Evolutionary conservation across 441 rosid genomes (phyloP).

Genomic region (Arabidopsis lyrata): DNA sequence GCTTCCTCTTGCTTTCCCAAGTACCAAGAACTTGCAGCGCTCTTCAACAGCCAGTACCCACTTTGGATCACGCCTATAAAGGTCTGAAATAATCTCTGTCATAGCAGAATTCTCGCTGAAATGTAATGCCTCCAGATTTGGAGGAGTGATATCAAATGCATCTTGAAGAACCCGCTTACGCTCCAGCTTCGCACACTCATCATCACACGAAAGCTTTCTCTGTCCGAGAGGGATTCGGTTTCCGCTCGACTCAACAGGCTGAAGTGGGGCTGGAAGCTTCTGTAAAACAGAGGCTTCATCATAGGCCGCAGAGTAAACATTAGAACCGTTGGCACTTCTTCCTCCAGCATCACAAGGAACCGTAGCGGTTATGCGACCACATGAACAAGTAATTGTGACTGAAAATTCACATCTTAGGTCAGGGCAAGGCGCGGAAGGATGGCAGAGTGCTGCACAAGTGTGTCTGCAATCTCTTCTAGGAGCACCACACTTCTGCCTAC

Average conservation of each 20-base stretch:
- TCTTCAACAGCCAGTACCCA: constrained; percentile 96
- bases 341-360: constrained; percentile 99
- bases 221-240: constrained; percentile 83
- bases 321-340: constrained; percentile 44
- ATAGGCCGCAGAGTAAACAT: constrained; percentile 54
- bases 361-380: constrained; percentile 78
- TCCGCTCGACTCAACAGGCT: constrained; percentile 68
- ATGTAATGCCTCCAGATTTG: constrained; percentile 89
- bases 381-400: constrained; percentile 83
- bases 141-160: constrained; percentile 88
- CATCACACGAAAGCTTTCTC: constrained; percentile 91
- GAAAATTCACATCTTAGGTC: constrained; percentile 84
- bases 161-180: constrained; percentile 94
- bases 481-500: constrained; percentile 97
- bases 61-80: constrained; percentile 90
- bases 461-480: constrained; percentile 96
- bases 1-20: constrained; percentile 78
- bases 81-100: constrained; percentile 78
- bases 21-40: constrained; percentile 92
- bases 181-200: constrained; percentile 92
- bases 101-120: constrained; percentile 81
- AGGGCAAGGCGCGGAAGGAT: constrained; percentile 87
- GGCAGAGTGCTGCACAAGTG: constrained; percentile 83
- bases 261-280: constrained; percentile 81
- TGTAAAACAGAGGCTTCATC: constrained; percentile 81